Evolutionary conservation across 1,284 basidiomycete genomes (phyloP).

Genomic region (Tausonia pullulans): DNA sequence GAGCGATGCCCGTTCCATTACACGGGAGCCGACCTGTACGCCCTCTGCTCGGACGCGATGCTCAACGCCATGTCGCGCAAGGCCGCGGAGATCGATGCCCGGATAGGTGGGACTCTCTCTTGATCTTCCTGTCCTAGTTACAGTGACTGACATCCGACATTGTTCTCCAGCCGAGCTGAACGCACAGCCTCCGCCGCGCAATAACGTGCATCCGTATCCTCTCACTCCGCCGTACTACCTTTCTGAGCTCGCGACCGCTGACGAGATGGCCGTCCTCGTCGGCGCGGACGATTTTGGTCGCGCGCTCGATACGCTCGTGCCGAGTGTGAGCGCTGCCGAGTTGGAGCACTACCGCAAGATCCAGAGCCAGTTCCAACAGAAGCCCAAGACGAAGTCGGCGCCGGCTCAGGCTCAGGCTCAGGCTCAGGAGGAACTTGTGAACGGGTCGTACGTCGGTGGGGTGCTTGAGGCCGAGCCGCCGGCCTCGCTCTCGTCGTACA

Average conservation of each 20-base stretch:
- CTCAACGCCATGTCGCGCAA: constrained; percentile 88
- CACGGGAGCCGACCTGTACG: constrained; percentile 97
- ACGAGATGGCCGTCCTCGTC: constrained; percentile 68
- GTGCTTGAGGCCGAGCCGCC: too few species aligned
- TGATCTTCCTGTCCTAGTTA: not conserved
- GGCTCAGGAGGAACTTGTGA: too few species aligned
- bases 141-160: not conserved
- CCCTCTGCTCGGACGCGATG: constrained; percentile 91
- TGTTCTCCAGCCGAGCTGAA: constrained; percentile 43
- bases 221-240: constrained; percentile 89
- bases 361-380: constrained; percentile 49
- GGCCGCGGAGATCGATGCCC: constrained; percentile 63
- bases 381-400: too few species aligned
- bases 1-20: constrained; percentile 80
- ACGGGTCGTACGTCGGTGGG: too few species aligned
- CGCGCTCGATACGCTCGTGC: constrained; percentile 65
- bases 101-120: constrained; percentile 44
- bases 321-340: constrained; percentile 79
- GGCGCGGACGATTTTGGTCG: constrained; percentile 59
- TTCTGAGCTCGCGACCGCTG: constrained; percentile 61
- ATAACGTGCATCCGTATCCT: constrained; percentile 47
- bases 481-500: too few species aligned
- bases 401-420: too few species aligned
- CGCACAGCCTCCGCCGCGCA: constrained; percentile 31
- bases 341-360: constrained; percentile 75